Evolutionary conservation across 495 filamentous ascomycete species (phyloP), one percentile per base, ranked within the genome.

Genomic region (Saxophila tyrrhenica): DNA sequence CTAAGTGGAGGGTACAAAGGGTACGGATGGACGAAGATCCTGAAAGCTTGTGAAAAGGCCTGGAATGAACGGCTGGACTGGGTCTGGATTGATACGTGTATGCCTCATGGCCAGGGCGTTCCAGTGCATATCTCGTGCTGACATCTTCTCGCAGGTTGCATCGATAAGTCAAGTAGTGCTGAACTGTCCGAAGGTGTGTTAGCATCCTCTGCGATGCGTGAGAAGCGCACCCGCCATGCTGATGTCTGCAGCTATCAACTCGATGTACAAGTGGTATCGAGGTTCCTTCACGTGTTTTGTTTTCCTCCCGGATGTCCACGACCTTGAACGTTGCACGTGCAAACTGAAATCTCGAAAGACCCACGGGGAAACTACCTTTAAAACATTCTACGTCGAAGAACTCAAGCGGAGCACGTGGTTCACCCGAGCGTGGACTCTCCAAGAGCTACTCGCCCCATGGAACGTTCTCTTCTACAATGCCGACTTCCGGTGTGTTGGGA

Each of bases 231-330:
- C 13, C 29, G 7, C 5, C 5, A 35, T 35, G 29, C 29, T 35
- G 29, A 35, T 35, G 5, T 5, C 13, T 13, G 13, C 29, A 35
- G 22, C 52, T 1, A 48, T 55, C 42, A 55, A 55, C 45, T 55
- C 45, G 16, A 55, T 55, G 52, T 55, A 41, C 25, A 13, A 20
- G 9, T 55, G 51, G 51, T 58, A 58, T 25, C 39, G 42, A 10
- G 19, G 42, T 10, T 39, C 56, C 2, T 19, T 16, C 2, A 25
- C 25, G 21, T 56, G 54, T 48, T 39, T 22, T 35, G 54, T 43
- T 10, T 45, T 20, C 19, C 35, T 56, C 15, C 5, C 32, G 2
- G 54, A 56, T 21, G 48, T 56, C 8, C 29, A 35, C 29, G 29
- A 35, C 29, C 29, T 13, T 7, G 13, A 5, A 5, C 29, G 5